Base-by-base conservation (phyloP, 495 filamentous ascomycete species). In the Neurospora sp. region DNA sequence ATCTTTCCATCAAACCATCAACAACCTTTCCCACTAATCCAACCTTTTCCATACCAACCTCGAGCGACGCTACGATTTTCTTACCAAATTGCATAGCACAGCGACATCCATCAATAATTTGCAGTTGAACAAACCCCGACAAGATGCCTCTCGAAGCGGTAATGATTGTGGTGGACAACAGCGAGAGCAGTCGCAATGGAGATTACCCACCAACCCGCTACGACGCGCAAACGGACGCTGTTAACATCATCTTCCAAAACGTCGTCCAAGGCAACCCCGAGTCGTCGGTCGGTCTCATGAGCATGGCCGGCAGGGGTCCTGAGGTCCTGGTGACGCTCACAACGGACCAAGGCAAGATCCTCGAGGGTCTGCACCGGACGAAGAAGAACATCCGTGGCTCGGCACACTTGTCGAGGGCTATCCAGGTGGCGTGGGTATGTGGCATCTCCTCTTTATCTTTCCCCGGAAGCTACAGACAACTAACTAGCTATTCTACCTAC, bases 261-360 rank as follows among this genome's bases (percentile, higher is more conserved):
- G 97, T 98, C 84, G 97, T 95, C 76, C 90, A 93, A 84, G 92
- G 89, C 81, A 97, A 99, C 83, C 92, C 96, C 31, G 96, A 99
- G 84, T 97, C 94, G 14, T 95, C 94, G 31, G 96, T 98, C 72
- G 96, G 96, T 74, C 87, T 99, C 70, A 97, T 99, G 94, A 97
- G 93, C 82, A 98, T 98, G 95, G 96, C 93, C 73, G 96, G 96
- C 77, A 95, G 95, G 79, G 94, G 94, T 14, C 96, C 96, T 54
- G 96, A 99, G 84, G 94, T 98, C 73, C 88, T 98, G 46, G 95
- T 96, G 37, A 99, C 96, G 27, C 87, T 98, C 81, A 98, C 96
- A 70, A 92, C 93, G 66, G 95, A 98, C 80, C 92, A 95, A 77
- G 96, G 96, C 79, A 95, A 96, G 83, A 93, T 99, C 75, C 86